Evolutionary conservation across 2,329 filamentous ascomycete species (phyloP), one percentile per base, ranked within the genome.

Genomic region (Aspergillus quadricinctus): DNA sequence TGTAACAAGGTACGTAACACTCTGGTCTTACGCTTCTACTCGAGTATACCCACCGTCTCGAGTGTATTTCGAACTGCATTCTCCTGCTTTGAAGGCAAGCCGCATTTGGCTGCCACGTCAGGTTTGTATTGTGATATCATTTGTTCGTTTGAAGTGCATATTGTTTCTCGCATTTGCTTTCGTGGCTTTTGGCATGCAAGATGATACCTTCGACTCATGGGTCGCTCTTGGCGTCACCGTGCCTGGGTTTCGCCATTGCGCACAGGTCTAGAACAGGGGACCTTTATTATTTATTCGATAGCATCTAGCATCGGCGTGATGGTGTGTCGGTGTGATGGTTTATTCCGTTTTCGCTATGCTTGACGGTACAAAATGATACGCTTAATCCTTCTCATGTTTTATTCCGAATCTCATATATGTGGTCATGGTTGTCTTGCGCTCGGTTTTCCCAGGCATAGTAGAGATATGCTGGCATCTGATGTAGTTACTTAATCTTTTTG

Each of bases 1-100:
- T 11, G 21, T 46, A 46, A 29, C 43, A 48, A 64, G 62, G 62
- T 64, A 64, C 57, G 62, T 64, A 60, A 58, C 48, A 45, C 41
- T 41, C 27, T 50, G 23, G 28, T 52, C 52, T 37, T 49, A 23
- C 19, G 48, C 29, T 50, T 23, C 46, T 46, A 29, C 21, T 53
- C n/a, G 43, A 27, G 46, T 28, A 53, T 45, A 45, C 35, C 55
- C 52, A 53, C 53, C 21, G 23, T 54, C 29, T 19, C 27, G 50
- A 21, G 55, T 60, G 50, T 56, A 46, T 52, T 49, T 49, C 23
- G 21, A 31, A 25, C 17, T 25, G 23, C 25, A 50, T 37, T 23
- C 43, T 25, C 21, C 19, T 46, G 8, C 43, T 46, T 23, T 14
- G 43, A 25, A 46, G 21, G 43, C 54, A 43, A 21, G 48, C 35